These are phyloP conservation scores for Apodospora peruviana DNA, from an alignment of 495 filamentous ascomycete species.

Conservation along the genomic window DNA sequence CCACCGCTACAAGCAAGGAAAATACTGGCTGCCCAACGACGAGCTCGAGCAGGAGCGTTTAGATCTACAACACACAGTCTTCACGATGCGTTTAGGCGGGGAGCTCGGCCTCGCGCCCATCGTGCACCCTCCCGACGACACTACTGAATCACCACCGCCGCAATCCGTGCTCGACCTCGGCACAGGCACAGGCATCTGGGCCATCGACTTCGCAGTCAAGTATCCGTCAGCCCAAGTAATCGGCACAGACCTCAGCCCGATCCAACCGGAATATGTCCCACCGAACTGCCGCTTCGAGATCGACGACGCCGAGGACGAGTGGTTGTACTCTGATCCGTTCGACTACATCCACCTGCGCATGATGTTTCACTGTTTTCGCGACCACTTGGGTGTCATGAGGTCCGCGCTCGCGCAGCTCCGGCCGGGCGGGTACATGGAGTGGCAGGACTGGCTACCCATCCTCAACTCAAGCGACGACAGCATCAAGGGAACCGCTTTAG, in stretches of 20 bases:
- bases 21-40: conserved; percentile 23
- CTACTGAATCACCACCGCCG: too few species aligned
- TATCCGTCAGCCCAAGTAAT: conserved; percentile 34
- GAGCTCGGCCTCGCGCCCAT: conserved; percentile 45
- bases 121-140: too few species aligned
- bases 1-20: conserved; percentile 14
- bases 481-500: conserved; percentile 16
- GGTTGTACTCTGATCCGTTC: conserved; percentile 39
- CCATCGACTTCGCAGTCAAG: conserved; percentile 53
- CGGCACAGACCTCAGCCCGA: conserved; percentile 15
- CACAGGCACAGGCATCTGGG: conserved; percentile 37
- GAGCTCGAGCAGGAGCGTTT: conserved; percentile 17
- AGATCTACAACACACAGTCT: conserved; percentile 45
- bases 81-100: neutral
- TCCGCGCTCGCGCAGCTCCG: conserved; percentile 34
- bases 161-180: conserved; percentile 48
- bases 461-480: conserved; percentile 24
- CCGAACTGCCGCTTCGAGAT: conserved; percentile 45
- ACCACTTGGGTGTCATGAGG: conserved; percentile 35
- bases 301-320: conserved; percentile 47
- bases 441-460: conserved; percentile 36
- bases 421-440: conserved; percentile 44
- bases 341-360: conserved; percentile 47
- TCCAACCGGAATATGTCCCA: conserved; percentile 27
- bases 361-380: conserved; percentile 40